phyloP scores from a whole-genome alignment of 1,284 basidiomycete species.

The Vanrija pseudolonga region DNA sequence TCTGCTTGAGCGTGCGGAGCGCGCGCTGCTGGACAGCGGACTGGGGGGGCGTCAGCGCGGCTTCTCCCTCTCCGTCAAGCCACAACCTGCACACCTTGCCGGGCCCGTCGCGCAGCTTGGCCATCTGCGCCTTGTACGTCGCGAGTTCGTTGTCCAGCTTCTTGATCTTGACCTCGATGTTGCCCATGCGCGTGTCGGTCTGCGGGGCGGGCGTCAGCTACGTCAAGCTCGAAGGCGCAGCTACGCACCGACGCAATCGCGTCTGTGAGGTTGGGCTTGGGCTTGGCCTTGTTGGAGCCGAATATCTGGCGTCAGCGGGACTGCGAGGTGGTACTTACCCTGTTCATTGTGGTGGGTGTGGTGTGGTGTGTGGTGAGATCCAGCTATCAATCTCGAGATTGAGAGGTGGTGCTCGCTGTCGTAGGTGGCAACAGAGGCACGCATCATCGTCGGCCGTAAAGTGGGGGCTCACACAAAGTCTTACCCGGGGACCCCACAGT shows the following conservation, averaged over 20 bases:
- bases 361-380: not conserved
- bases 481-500: too few species aligned
- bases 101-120: slow-evolving; percentile 85
- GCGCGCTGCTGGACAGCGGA: slow-evolving; percentile 93
- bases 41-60: slow-evolving; percentile 49
- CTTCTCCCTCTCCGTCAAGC: not conserved
- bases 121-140: slow-evolving; percentile 95
- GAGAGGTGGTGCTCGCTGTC: too few species aligned
- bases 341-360: slow-evolving; percentile 28
- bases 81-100: slow-evolving; percentile 67
- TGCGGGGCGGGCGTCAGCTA: slow-evolving; percentile 38
- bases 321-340: slow-evolving; percentile 20
- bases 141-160: slow-evolving; percentile 92
- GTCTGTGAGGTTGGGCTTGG: slow-evolving; percentile 81
- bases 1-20: slow-evolving; percentile 88
- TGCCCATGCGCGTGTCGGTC: slow-evolving; percentile 84
- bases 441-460: too few species aligned
- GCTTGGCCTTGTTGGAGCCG: slow-evolving; percentile 63
- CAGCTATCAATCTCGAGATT: not conserved
- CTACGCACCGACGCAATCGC: slow-evolving; percentile 76
- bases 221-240: not conserved
- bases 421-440: too few species aligned
- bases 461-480: too few species aligned
- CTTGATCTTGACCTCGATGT: slow-evolving; percentile 94
- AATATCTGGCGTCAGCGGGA: slow-evolving; percentile 57